A percentile compares a stretch with the other conserved stretches of the same genome.
Conservation (phyloP, 129 eudicot species). For the Tagetes patula region DNA sequence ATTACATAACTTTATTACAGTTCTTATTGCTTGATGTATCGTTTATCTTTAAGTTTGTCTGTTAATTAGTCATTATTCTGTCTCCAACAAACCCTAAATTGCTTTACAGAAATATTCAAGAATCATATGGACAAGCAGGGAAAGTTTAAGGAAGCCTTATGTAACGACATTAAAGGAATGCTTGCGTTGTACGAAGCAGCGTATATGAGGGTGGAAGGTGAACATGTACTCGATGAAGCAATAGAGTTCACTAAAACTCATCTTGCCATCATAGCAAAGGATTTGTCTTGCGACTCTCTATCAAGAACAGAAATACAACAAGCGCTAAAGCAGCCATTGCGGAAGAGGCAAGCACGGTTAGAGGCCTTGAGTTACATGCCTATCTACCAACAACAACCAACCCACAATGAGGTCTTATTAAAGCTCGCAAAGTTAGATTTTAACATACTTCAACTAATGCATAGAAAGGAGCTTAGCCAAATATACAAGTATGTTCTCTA, state of each 20-base stretch:
- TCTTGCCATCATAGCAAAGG: background rate
- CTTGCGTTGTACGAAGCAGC: slow-evolving; percentile 50
- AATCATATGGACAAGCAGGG: slow-evolving; percentile 31
- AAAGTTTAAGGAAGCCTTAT: slow-evolving; percentile 8
- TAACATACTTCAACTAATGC: background rate
- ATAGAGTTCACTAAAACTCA: slow-evolving; percentile 22
- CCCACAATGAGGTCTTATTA: background rate
- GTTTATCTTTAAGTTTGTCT: no score
- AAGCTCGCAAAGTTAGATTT: slow-evolving; percentile 8
- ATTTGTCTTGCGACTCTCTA: background rate
- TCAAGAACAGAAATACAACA: background rate
- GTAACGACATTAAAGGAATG: slow-evolving; percentile 29
- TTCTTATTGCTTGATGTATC: no score
- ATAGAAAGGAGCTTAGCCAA: slow-evolving; percentile 3
- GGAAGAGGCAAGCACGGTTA: background rate
- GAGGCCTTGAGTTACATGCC: background rate
- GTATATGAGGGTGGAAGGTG: slow-evolving; percentile 36
- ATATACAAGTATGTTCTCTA: background rate
- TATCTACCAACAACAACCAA: background rate
- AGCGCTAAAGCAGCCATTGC: background rate
- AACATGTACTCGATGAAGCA: slow-evolving; percentile 34
- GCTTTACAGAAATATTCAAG: slow-evolving; percentile 21
- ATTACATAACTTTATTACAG: no score
- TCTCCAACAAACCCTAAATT: no score
- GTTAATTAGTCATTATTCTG: no score